Conservation (phyloP, 192 early-diverging fungal genomes). For the Backusella tarrabulga region DNA sequence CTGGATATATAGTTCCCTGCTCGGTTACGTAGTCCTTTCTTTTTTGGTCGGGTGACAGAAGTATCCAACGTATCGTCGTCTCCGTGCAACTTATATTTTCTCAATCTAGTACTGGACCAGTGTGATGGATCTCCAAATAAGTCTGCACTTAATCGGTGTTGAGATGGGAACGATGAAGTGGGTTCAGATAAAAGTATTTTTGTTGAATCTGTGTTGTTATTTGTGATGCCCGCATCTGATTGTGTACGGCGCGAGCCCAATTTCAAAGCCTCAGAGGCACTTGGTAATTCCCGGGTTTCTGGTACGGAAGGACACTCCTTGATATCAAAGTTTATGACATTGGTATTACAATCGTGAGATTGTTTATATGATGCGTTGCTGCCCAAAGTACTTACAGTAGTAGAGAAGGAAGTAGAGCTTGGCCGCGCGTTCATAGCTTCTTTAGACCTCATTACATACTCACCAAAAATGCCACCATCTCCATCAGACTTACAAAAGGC, state of each 20-base stretch:
- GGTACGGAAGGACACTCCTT: neutral
- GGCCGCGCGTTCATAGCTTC: neutral
- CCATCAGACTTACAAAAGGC: conserved; percentile 73
- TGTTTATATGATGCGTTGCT: neutral
- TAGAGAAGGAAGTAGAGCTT: neutral
- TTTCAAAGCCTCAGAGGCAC: neutral
- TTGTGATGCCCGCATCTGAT: neutral
- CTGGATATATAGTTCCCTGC: neutral
- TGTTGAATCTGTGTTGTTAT: neutral
- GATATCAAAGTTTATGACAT: neutral
- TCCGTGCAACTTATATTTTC: neutral
- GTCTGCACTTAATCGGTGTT: neutral
- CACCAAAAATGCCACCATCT: conserved; percentile 53
- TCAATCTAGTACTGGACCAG: neutral
- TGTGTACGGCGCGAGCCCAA: neutral
- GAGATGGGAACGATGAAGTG: too few species aligned
- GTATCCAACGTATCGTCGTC: neutral
- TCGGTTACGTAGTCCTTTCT: neutral
- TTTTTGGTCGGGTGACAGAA: neutral
- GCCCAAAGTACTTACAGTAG: neutral
- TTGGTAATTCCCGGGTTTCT: neutral
- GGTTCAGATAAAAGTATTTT: neutral
- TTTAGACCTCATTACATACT: neutral
- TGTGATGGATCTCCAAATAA: neutral
- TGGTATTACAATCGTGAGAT: neutral